Base-by-base conservation (phyloP, 805 yeast species). In the Ogataea angusta region DNA sequence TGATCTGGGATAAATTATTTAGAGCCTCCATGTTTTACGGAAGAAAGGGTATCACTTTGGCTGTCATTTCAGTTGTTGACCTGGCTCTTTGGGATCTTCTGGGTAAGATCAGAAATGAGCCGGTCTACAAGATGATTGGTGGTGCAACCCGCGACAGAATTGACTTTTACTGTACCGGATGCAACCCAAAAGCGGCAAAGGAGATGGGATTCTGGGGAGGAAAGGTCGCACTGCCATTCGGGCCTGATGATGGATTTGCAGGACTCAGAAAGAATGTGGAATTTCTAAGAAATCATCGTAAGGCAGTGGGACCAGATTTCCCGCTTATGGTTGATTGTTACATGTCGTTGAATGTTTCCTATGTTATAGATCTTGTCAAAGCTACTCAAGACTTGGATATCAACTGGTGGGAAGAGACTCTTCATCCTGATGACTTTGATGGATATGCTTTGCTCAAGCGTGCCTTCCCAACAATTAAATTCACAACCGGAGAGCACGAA, bases 401-500 rank as follows among this genome's bases (percentile, higher is more conserved):
- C 54, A 72, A 72, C 60, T 72, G 77, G 77, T 71, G 69, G 57
- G 78, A 72, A 52, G 77, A 72, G 52, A 71, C 69, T 21, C 60
- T 72, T 36, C 76, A 70, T 49, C 78, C 78, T 35, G 78, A 72
- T 54, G 78, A 72, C 51, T 60, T 62, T 48, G 76, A 71, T 38
- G 76, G 76, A 5, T 72, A 64, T 51, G 71, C 68, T 12, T 62
- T 55, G 45, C 54, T 72, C 40, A 71, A 71, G 60, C 60, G 67
- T 43, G 76, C 77, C 10, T 68, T 65, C 45, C 76, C 76, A 43
- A 57, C 63, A 43, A 59, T 68, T 49, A 72, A 72, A 51, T 70
- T 71, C 63, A 72, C 76, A 43, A 72, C 77, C 30, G 78, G 76
- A 47, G 78, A 72, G 56, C 77, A 72, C 51, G 77, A 72, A 50